Conservation (phyloP, 345 rosid species). For the Microcos paniculata region DNA sequence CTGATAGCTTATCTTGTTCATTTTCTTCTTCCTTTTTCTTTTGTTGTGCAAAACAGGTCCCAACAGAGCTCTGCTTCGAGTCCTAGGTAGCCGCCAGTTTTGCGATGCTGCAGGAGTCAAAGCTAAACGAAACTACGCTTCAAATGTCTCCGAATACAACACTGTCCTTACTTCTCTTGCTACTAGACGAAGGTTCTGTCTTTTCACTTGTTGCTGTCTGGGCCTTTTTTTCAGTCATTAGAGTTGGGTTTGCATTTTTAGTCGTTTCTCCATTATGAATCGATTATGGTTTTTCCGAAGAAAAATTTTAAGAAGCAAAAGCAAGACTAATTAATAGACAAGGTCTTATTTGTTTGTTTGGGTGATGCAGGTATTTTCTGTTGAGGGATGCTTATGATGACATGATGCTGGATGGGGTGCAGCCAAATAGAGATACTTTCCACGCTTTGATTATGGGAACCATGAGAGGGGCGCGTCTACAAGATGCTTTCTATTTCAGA, state of each 20-base stretch:
- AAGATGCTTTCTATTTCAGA: constrained; percentile 76
- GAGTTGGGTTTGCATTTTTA: background rate
- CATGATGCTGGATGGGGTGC: constrained; percentile 92
- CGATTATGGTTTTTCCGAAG: too few relatives aligned
- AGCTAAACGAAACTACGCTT: constrained; percentile 73
- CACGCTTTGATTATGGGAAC: constrained; percentile 79
- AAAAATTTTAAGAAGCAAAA: background rate
- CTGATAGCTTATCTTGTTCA: background rate
- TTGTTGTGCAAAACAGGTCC: constrained; percentile 30
- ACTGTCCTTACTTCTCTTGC: constrained; percentile 64
- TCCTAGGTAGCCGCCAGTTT: constrained; percentile 47
- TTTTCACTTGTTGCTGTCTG: background rate
- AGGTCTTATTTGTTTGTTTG: background rate
- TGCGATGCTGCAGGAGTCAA: constrained; percentile 50
- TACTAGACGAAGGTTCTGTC: constrained; percentile 58
- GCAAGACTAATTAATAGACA: background rate
- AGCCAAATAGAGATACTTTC: constrained; percentile 74
- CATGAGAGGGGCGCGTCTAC: constrained; percentile 86
- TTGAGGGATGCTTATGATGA: constrained; percentile 88
- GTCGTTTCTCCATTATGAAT: too few relatives aligned
- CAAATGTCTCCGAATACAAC: constrained; percentile 70
- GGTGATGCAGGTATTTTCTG: constrained; percentile 46
- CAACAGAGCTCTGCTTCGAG: constrained; percentile 46
- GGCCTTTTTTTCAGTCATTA: background rate
- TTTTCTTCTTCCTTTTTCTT: background rate